Base-by-base conservation (phyloP, 2,329 filamentous ascomycete genomes). In the Sphaerulina musiva region DNA sequence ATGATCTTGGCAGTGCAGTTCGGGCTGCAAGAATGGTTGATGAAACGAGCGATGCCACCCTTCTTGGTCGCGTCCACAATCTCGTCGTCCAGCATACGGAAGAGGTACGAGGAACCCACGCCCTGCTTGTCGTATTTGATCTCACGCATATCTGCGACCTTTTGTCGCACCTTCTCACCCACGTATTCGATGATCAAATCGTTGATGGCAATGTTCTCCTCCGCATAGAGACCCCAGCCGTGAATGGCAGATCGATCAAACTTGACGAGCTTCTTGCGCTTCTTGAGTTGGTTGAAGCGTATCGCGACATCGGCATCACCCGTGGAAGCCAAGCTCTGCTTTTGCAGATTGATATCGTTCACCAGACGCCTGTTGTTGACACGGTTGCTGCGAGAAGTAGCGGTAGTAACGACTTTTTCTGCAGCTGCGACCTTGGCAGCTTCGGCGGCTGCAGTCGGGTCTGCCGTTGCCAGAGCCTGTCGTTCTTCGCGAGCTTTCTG, bases 151-250 rank as follows among this genome's bases (percentile, higher is more conserved):
- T 98, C 93, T n/a, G 93, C 91, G 56, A 98, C 93, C 67, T 95
- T 89, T 72, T 98, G 93, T 54, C 93, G 84, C 38, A 98, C 90
- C 71, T 95, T 93, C 74, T 98, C 93, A 57, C 93, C 93, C 9
- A 98, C 93, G 69, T 98, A 98, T 74, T 98, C 93, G 68, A 98
- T 98, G 69, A 98, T 98, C 90, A 98, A 96, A 73, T 98, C 93
- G 70, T 95, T 95, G 70, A 92, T 90, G 56, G 87, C 82, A 60
- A 98, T 98, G 68, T 95, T 93, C 73, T 98, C 93, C 78, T 96
- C 92, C 3, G 93, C 91, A 68, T 98, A 98, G 29, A 98, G 76
- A 29, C 93, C 93, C 93, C 93, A 98, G 66, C 96, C 97, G 74
- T 98, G 93, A 65, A 98, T 98, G 44, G 93, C 93, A 49, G 93